Conservation (phyloP, 768 basidiomycete genomes). For the Tylopilus balloui region DNA sequence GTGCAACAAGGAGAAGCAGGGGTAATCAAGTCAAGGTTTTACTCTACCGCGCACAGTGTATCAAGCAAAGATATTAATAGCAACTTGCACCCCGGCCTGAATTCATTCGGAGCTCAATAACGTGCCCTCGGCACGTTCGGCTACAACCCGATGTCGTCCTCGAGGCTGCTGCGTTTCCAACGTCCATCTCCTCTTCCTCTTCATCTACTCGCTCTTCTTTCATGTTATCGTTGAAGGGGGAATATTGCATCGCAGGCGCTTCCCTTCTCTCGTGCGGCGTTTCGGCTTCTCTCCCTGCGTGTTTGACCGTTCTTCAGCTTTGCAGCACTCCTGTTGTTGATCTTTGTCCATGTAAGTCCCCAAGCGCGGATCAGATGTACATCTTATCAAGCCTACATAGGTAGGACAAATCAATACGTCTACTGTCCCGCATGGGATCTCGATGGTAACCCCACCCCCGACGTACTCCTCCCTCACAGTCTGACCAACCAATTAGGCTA, state of each 20-base stretch:
- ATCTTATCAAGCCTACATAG: conserved; percentile 37
- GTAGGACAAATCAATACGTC: conserved; percentile 82
- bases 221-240: conserved; percentile 52
- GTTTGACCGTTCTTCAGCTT: conserved; percentile 16
- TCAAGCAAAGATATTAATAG: conserved; percentile 16
- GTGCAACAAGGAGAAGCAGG: not conserved
- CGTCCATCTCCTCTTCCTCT: conserved; percentile 16
- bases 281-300: conserved; percentile 3
- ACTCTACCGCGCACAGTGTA: conserved; percentile 16
- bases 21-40: conserved; percentile 6
- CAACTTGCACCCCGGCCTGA: too few relatives aligned
- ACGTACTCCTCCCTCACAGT: not conserved
- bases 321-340: conserved; percentile 53
- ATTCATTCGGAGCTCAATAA: conserved; percentile 16
- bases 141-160: conserved; percentile 7
- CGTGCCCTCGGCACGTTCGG: conserved; percentile 16
- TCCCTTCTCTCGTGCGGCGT: conserved; percentile 64
- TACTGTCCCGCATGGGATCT: conserved; percentile 62
- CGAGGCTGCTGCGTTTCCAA: conserved; percentile 21
- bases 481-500: conserved; percentile 43
- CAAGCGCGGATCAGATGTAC: conserved; percentile 9
- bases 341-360: conserved; percentile 72
- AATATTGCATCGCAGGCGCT: conserved; percentile 69
- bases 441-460: conserved; percentile 56
- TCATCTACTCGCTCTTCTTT: conserved; percentile 17